Evolutionary conservation across 2,329 filamentous ascomycete genomes (phyloP).

Genomic region (Fusarium palustre): DNA sequence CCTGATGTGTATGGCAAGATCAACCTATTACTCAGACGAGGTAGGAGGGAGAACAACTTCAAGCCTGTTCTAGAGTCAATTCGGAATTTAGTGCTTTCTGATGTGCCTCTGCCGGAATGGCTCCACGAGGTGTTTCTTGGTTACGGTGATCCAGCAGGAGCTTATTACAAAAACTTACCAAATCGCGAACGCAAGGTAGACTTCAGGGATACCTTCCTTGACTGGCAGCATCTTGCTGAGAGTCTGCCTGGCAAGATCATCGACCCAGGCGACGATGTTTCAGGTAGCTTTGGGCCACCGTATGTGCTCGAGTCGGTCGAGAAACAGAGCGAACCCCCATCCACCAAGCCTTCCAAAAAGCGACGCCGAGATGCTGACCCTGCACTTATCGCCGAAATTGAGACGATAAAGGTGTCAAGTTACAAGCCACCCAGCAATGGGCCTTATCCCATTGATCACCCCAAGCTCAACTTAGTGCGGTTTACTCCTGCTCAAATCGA

Average conservation of each 20-base stretch:
- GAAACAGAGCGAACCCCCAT: constrained; percentile 62
- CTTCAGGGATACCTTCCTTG: constrained; percentile 92
- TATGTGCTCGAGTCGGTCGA: constrained; percentile 81
- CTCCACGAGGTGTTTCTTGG: constrained; percentile 97
- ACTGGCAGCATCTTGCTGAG: constrained; percentile 94
- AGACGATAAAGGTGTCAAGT: constrained; percentile 84
- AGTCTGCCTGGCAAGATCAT: constrained; percentile 89
- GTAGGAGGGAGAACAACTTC: constrained; percentile 95
- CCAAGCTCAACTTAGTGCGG: constrained; percentile 83
- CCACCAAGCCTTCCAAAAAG: constrained; percentile 81
- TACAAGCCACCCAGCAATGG: constrained; percentile 91
- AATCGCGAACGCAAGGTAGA: constrained; percentile 84
- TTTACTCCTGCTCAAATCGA: constrained; percentile 94
- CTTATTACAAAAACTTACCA: constrained; percentile 84
- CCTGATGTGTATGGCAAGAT: constrained; percentile 84
- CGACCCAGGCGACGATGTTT: constrained; percentile 78
- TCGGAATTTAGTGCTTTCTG: constrained; percentile 83
- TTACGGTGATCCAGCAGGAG: constrained; percentile 91
- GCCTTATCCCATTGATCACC: constrained; percentile 86
- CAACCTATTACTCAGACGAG: constrained; percentile 86
- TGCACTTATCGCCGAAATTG: constrained; percentile 69
- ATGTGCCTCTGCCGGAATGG: constrained; percentile 89
- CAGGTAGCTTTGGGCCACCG: constrained; percentile 83
- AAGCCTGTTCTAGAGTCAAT: constrained; percentile 93
- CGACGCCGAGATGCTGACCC: constrained; percentile 82